phyloP scores from a whole-genome alignment of 2,329 filamentous ascomycete species.

The Spiromastix sp. region DNA sequence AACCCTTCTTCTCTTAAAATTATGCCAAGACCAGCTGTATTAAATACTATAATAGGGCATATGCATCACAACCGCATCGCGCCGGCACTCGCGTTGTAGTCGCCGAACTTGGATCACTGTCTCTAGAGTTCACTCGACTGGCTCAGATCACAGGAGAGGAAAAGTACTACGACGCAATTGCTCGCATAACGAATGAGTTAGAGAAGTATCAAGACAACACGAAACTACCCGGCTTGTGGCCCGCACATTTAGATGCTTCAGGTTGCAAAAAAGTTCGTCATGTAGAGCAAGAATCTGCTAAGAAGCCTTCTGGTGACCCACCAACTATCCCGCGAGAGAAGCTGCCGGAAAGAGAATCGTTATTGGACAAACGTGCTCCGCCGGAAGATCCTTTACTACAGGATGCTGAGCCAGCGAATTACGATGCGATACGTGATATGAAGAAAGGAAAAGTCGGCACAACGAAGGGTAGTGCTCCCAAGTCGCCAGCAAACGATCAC shows the following conservation, averaged over 20 bases:
- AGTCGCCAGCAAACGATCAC: conserved; percentile 8
- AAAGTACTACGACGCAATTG: conserved; percentile 29
- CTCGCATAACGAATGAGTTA: conserved; percentile 26
- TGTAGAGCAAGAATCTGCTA: conserved; percentile 14
- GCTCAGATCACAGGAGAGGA: conserved; percentile 28
- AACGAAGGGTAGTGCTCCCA: conserved; percentile 1
- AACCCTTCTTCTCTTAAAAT: conserved; percentile 2
- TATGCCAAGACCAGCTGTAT: too few relatives aligned
- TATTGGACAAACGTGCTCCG: conserved; percentile 3
- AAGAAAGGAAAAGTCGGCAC: conserved; percentile 1
- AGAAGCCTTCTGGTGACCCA: conserved; percentile 12
- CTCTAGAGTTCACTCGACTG: conserved; percentile 32
- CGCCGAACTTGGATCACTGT: conserved; percentile 29
- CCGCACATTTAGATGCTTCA: conserved; percentile 57
- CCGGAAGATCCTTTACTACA: conserved; percentile 10
- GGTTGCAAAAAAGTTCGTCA: conserved; percentile 52
- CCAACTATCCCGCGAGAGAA: conserved; percentile 28
- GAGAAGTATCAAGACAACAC: conserved; percentile 25
- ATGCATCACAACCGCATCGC: conserved; percentile 16
- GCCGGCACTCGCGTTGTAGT: conserved; percentile 18
- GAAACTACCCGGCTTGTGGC: conserved; percentile 31
- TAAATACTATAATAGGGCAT: conserved; percentile 64
- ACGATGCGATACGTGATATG: conserved; percentile 9
- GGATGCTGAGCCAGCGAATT: conserved; percentile 20
- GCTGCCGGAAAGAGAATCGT: not conserved